Evolutionary conservation across 108 stramenopile species (phyloP).

Genomic region (Craspedostauros australis): DNA sequence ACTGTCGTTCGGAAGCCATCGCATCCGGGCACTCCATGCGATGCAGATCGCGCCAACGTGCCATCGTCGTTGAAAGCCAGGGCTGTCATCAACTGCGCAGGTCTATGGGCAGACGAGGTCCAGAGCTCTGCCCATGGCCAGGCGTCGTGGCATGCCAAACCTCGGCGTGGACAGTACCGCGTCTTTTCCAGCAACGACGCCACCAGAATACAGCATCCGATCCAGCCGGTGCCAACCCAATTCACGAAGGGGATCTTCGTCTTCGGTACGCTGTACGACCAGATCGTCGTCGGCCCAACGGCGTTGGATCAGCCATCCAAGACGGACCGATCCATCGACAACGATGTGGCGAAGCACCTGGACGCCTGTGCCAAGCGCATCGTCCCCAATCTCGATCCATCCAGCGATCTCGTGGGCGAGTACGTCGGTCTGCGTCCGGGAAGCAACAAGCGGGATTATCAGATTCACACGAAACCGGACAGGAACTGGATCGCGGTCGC

Average conservation of each 20-base stretch:
- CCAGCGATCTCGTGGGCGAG: conserved; percentile 40
- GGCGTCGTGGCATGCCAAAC: conserved; percentile 30
- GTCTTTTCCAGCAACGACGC: conserved; percentile 27
- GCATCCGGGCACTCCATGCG: background rate
- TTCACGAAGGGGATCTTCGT: conserved; percentile 76
- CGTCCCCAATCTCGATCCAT: conserved; percentile 23
- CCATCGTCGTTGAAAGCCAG: conserved; percentile 17
- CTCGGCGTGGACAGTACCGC: conserved; percentile 67
- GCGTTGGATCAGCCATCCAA: conserved; percentile 58
- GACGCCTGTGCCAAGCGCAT: conserved; percentile 26
- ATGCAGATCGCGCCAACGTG: background rate
- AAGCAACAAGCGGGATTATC: conserved; percentile 67
- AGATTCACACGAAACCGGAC: conserved; percentile 38
- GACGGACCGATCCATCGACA: conserved; percentile 44
- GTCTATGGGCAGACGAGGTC: conserved; percentile 42
- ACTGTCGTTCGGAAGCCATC: conserved; percentile 12
- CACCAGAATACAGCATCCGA: conserved; percentile 42
- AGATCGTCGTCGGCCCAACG: conserved; percentile 82
- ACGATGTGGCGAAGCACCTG: conserved; percentile 34
- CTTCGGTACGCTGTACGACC: conserved; percentile 66
- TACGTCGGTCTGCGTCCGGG: conserved; percentile 82
- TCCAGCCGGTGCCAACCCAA: conserved; percentile 77
- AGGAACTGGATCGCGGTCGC: conserved; percentile 61
- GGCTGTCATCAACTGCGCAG: conserved; percentile 56
- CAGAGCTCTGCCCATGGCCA: conserved; percentile 13